These are phyloP conservation scores for Acanthamoeba lenticulata DNA, from an alignment of 208 protist genomes.

Conservation along the genomic window DNA sequence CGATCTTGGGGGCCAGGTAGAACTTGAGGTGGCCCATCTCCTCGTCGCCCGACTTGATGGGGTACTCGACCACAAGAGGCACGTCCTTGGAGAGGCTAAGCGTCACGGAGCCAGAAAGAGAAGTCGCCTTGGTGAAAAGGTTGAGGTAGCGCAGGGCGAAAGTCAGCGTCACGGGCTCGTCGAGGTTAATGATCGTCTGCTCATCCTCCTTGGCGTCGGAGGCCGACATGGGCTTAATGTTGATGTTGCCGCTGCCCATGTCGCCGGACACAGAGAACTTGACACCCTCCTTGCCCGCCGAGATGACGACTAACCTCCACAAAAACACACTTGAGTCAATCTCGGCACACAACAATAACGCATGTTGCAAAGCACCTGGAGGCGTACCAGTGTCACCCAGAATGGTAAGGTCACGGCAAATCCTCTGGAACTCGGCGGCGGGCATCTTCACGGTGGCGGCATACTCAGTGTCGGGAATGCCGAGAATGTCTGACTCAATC, in stretches of 20 bases:
- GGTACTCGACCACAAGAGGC: constrained; percentile 98
- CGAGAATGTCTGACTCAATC: constrained; percentile 97
- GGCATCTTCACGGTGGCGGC: constrained; percentile 94
- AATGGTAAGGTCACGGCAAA: constrained; percentile 96
- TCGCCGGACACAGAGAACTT: constrained; percentile 98
- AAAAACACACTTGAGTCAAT: too few species aligned
- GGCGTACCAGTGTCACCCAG: constrained; percentile 95
- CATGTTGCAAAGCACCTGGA: too few species aligned
- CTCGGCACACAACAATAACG: too few species aligned
- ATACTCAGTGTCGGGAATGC: constrained; percentile 97
- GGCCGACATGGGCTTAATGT: constrained; percentile 80
- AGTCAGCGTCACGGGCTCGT: constrained; percentile 95
- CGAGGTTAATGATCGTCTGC: constrained; percentile 93
- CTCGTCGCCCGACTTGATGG: constrained; percentile 88
- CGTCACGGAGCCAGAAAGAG: constrained; percentile 94
- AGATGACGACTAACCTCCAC: constrained; percentile 97
- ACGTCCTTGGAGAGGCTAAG: constrained; percentile 95
- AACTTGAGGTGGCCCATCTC: constrained; percentile 97
- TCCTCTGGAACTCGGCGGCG: constrained; percentile 97
- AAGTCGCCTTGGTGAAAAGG: constrained; percentile 98
- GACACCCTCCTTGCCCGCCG: constrained; percentile 96
- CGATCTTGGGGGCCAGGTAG: constrained; percentile 99
- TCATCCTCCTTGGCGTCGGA: constrained; percentile 81
- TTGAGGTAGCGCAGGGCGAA: constrained; percentile 99
- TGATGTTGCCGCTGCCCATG: constrained; percentile 95